These are phyloP conservation scores for Termitomyces eurrhizus DNA, from an alignment of 768 basidiomycete species.

Conservation along the genomic window DNA sequence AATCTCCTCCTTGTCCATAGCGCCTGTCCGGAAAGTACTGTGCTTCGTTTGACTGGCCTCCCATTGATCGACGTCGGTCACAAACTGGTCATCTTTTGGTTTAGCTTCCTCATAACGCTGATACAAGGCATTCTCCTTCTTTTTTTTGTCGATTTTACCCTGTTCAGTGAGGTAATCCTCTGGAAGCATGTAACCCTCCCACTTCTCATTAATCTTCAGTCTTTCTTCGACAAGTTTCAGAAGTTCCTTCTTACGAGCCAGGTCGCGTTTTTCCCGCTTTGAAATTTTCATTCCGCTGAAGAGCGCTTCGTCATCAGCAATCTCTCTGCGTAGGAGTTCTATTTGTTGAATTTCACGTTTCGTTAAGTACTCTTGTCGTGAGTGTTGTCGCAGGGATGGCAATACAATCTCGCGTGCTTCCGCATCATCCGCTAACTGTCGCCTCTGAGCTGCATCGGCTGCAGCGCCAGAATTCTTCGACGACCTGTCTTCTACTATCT, in stretches of 20 bases:
- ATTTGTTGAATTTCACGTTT: slow-evolving; percentile 97
- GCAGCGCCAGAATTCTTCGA: slow-evolving; percentile 70
- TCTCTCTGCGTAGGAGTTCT: slow-evolving; percentile 88
- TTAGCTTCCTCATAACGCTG: slow-evolving; percentile 93
- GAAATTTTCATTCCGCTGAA: slow-evolving; percentile 91
- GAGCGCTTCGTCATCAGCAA: slow-evolving; percentile 89
- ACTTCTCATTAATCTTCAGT: slow-evolving; percentile 90
- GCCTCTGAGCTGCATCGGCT: slow-evolving; percentile 77
- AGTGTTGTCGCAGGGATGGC: slow-evolving; percentile 79
- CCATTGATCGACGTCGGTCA: slow-evolving; percentile 98
- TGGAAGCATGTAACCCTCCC: slow-evolving; percentile 93
- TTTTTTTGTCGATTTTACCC: slow-evolving; percentile 97
- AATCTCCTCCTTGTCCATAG: slow-evolving; percentile 81
- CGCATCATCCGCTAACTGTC: slow-evolving; percentile 77
- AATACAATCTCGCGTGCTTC: slow-evolving; percentile 51
- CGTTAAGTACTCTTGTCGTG: slow-evolving; percentile 92
- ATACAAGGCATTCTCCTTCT: slow-evolving; percentile 89
- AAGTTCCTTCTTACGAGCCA: slow-evolving; percentile 90
- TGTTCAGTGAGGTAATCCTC: slow-evolving; percentile 99
- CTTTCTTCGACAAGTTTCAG: slow-evolving; percentile 91
- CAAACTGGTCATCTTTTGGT: slow-evolving; percentile 89
- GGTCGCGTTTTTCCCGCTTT: slow-evolving; percentile 73
- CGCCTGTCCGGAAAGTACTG: slow-evolving; percentile 87
- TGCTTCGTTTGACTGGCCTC: slow-evolving; percentile 88
- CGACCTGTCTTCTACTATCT: slow-evolving; percentile 88